Percentiles rank a stretch among this genome's conserved stretches.
phyloP scores from a whole-genome alignment of 2,329 filamentous ascomycete species.

The Gaeumannomyces sp. region DNA sequence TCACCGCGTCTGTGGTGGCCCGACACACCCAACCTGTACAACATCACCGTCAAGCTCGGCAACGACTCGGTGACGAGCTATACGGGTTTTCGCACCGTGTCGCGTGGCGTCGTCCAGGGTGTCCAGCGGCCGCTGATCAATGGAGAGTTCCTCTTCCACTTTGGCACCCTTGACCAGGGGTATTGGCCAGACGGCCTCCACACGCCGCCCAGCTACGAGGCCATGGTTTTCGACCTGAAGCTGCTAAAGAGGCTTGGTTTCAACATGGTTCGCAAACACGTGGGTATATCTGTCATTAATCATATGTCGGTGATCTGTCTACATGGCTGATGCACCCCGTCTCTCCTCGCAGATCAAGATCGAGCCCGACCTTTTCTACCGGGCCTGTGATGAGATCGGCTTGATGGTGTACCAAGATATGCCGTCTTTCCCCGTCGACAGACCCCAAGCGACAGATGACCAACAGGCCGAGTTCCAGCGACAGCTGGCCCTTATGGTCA shows the following conservation, averaged over 20 bases:
- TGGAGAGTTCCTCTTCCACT: constrained; percentile 61
- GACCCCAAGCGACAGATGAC: constrained; percentile 30
- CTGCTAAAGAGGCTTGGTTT: constrained; percentile 60
- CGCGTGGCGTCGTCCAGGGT: constrained; percentile 48
- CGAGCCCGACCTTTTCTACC: constrained; percentile 61
- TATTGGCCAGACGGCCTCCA: constrained; percentile 67
- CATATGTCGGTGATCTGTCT: not conserved
- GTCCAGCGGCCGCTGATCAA: constrained; percentile 59
- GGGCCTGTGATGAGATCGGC: constrained; percentile 60
- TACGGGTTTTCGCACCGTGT: constrained; percentile 62
- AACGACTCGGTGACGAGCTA: constrained; percentile 56
- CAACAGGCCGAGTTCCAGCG: constrained; percentile 60
- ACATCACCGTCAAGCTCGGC: constrained; percentile 48
- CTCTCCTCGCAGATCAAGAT: constrained; percentile 51
- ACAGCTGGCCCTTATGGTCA: constrained; percentile 54
- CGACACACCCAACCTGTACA: constrained; percentile 55
- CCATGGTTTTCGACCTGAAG: constrained; percentile 61
- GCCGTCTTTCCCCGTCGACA: constrained; percentile 47
- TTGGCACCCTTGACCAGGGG: constrained; percentile 65
- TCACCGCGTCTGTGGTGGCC: constrained; percentile 60
- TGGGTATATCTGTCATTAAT: constrained; percentile 26
- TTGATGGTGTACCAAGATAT: constrained; percentile 66
- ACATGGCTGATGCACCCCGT: not conserved
- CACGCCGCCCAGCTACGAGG: constrained; percentile 57
- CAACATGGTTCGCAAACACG: constrained; percentile 67